phyloP scores from a whole-genome alignment of 2,329 filamentous ascomycete species.

The Fusarium nygamai region DNA sequence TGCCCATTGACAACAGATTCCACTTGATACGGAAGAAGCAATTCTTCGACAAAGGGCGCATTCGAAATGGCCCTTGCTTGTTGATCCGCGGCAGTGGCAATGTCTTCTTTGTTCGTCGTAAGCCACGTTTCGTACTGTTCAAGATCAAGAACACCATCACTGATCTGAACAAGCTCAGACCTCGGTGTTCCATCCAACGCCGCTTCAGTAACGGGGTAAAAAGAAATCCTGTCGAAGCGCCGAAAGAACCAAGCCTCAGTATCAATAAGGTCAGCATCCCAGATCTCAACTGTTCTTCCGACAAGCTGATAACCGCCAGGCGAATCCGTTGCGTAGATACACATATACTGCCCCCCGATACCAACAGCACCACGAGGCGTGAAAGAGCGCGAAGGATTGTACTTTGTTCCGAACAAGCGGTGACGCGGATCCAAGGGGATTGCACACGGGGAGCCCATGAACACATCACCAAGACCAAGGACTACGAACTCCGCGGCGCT shows the following conservation, averaged over 20 bases:
- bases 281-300: constrained; percentile 49
- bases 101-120: constrained; percentile 41
- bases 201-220: constrained; percentile 44
- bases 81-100: constrained; percentile 28
- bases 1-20: background rate
- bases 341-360: constrained; percentile 51
- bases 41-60: constrained; percentile 45
- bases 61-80: constrained; percentile 42
- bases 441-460: constrained; percentile 51
- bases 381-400: constrained; percentile 51
- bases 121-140: constrained; percentile 48
- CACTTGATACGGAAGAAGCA: constrained; percentile 41
- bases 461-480: constrained; percentile 53
- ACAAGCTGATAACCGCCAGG: constrained; percentile 53
- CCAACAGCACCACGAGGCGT: constrained; percentile 50
- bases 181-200: constrained; percentile 40
- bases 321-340: constrained; percentile 52
- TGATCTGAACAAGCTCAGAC: constrained; percentile 40
- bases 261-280: constrained; percentile 38
- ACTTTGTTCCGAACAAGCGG: constrained; percentile 50
- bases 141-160: constrained; percentile 44
- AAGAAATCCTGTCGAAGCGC: constrained; percentile 48
- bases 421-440: constrained; percentile 50
- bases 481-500: constrained; percentile 50
- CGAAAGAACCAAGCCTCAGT: constrained; percentile 44